Percentiles rank a stretch among this genome's conserved stretches.
Evolutionary conservation across 2,329 filamentous ascomycete genomes (phyloP).

Genomic region (Cylindrodendrum hubeiense): DNA sequence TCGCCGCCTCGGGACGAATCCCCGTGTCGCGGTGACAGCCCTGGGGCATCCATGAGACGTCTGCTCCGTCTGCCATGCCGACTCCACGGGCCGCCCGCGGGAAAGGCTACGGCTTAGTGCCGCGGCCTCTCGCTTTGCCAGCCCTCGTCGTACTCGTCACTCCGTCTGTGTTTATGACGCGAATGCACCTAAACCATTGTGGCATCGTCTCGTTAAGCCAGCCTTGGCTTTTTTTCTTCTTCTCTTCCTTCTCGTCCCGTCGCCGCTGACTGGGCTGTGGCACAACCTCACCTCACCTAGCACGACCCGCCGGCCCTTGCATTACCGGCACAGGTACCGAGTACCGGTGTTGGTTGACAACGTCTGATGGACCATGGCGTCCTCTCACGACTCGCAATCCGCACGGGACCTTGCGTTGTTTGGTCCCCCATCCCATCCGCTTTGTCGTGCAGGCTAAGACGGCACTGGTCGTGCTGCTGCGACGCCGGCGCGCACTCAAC

Average conservation of each 20-base stretch:
- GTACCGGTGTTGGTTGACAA: background rate
- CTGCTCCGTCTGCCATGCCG: background rate
- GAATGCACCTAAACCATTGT: background rate
- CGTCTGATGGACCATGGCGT: slow-evolving; percentile 9
- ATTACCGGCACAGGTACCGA: background rate
- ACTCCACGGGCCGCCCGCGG: background rate
- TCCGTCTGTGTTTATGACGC: background rate
- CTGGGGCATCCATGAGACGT: background rate
- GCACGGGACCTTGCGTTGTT: slow-evolving; percentile 17
- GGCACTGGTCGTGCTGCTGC: background rate
- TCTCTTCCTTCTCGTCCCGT: background rate
- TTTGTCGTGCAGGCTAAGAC: slow-evolving; percentile 1
- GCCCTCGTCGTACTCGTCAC: background rate
- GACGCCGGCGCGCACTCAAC: slow-evolving; percentile 3
- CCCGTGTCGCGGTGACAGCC: background rate
- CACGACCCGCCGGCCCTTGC: slow-evolving; percentile 9
- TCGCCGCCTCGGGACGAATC: background rate
- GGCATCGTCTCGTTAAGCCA: background rate
- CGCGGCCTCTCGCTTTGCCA: background rate
- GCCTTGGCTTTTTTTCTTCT: background rate
- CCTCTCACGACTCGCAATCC: slow-evolving; percentile 3
- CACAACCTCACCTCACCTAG: slow-evolving; percentile 1
- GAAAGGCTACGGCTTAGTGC: background rate
- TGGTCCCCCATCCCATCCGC: background rate
- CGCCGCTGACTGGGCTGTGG: background rate